phyloP scores from a whole-genome alignment of 192 early-diverging fungal species.

The Umbelopsis vinacea region DNA sequence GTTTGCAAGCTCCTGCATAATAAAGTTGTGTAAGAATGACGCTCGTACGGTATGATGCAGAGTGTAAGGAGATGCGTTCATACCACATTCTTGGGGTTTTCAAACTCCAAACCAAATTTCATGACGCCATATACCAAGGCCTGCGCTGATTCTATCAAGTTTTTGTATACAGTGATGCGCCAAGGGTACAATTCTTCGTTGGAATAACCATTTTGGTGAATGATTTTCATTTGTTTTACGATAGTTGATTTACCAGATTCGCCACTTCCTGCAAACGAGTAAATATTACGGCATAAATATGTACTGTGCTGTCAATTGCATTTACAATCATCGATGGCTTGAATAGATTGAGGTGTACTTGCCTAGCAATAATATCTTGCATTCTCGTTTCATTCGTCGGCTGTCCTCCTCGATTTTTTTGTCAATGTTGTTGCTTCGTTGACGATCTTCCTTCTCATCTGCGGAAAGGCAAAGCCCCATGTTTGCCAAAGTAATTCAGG shows the following conservation, averaged over 20 bases:
- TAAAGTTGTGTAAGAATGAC: not conserved
- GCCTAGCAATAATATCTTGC: constrained; percentile 77
- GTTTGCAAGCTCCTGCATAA: constrained; percentile 32
- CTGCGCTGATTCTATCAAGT: constrained; percentile 84
- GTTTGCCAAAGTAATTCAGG: not conserved
- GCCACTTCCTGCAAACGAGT: constrained; percentile 68
- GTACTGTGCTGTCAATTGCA: not conserved
- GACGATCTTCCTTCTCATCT: constrained; percentile 32
- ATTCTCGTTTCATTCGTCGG: constrained; percentile 64
- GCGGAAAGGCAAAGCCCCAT: constrained; percentile 37
- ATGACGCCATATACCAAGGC: constrained; percentile 73
- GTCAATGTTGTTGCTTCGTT: constrained; percentile 63
- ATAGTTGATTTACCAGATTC: constrained; percentile 97
- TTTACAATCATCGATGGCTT: too few species aligned
- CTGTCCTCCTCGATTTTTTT: constrained; percentile 66
- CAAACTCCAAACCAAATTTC: constrained; percentile 61
- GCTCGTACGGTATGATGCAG: not conserved
- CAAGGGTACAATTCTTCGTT: constrained; percentile 77
- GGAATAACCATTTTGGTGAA: constrained; percentile 91
- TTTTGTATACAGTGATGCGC: constrained; percentile 83
- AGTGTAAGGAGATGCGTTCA: constrained; percentile 19
- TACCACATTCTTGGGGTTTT: constrained; percentile 55
- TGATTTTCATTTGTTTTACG: constrained; percentile 98
- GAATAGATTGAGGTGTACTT: not conserved
- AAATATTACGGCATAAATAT: not conserved